These are phyloP conservation scores for Xylariaceae sp. DNA, from an alignment of 2,329 filamentous ascomycete species.

Conservation along the genomic window DNA sequence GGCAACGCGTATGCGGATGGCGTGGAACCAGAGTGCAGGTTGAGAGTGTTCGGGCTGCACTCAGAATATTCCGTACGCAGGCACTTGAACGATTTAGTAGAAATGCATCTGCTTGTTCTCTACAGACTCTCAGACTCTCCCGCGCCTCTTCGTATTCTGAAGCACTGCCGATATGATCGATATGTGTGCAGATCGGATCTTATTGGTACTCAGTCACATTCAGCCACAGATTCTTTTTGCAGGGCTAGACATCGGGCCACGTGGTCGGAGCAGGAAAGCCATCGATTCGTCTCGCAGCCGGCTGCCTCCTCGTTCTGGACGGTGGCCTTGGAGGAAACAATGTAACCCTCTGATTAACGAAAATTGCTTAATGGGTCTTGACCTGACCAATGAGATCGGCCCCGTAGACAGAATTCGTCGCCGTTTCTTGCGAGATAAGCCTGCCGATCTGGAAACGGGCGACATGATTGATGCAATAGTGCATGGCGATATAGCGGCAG, in stretches of 20 bases:
- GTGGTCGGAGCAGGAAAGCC: neutral
- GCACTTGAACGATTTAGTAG: too few relatives aligned
- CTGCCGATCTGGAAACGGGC: neutral
- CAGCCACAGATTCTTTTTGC: neutral
- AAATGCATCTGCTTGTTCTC: neutral
- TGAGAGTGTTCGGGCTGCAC: neutral
- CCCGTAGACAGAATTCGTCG: neutral
- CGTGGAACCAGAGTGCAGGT: neutral
- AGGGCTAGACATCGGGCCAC: neutral
- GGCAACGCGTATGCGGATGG: neutral
- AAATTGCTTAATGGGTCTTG: neutral
- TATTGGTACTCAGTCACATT: neutral
- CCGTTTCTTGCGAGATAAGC: neutral
- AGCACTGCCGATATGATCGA: neutral
- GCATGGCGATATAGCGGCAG: neutral
- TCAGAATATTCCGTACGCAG: neutral
- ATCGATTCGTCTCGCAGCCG: neutral
- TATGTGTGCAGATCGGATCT: neutral
- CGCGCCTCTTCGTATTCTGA: neutral
- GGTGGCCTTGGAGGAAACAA: neutral
- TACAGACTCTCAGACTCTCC: neutral
- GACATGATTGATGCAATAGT: neutral
- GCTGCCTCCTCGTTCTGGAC: neutral
- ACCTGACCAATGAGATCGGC: neutral
- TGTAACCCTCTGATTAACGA: neutral